Evolutionary conservation across 306 rosid genomes (phyloP).

Genomic region (Quercus engelmannii): DNA sequence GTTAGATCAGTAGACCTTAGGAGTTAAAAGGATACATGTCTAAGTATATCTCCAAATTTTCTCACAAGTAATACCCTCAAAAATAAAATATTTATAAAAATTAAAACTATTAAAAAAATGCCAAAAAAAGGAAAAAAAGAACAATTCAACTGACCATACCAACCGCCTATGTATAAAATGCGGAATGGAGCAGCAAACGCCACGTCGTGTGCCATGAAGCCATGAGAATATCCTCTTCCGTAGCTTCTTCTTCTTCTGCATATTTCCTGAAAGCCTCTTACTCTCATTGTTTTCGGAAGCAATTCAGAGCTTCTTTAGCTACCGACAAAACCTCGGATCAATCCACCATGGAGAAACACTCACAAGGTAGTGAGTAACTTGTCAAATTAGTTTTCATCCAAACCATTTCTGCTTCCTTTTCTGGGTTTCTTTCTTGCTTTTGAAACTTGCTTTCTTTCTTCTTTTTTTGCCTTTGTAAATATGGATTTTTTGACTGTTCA

Average conservation of each 20-base stretch:
- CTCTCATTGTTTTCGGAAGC: neutral
- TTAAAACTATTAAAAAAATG: neutral
- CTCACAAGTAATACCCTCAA: neutral
- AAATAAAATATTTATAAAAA: neutral
- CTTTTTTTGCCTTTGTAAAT: neutral
- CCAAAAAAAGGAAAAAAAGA: neutral
- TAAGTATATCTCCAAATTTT: no score
- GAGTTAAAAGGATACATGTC: no score
- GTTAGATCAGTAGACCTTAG: no score
- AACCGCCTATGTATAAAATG: neutral
- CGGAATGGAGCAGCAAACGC: neutral
- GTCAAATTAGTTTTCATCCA: neutral
- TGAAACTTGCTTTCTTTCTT: no score
- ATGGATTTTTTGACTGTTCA: neutral
- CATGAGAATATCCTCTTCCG: neutral
- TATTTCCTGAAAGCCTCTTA: neutral
- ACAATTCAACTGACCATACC: neutral
- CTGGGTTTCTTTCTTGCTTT: neutral
- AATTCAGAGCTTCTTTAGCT: neutral
- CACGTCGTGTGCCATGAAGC: slow-evolving; percentile 40
- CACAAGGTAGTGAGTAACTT: slow-evolving; percentile 9
- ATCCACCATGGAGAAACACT: slow-evolving; percentile 19
- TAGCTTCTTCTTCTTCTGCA: neutral
- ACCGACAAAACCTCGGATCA: neutral
- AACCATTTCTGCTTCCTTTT: neutral